Evolutionary conservation across 1,284 basidiomycete species (phyloP), one percentile per base, ranked within the genome.

Genomic region (Bondarzewia mesenterica): DNA sequence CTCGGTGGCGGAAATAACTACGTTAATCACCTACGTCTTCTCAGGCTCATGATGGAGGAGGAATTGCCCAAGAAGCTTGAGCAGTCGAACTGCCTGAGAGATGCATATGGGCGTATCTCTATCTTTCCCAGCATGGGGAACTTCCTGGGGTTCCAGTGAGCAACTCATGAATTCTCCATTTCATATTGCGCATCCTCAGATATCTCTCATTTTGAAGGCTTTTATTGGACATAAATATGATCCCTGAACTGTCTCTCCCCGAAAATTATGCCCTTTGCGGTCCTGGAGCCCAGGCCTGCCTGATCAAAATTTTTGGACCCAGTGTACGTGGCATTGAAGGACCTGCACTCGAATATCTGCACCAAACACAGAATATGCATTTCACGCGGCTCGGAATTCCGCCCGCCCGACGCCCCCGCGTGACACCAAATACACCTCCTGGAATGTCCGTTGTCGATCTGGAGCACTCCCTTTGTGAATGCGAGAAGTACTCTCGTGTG

Each of bases 381-480:
- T 71, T 66, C 52, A 54, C 59, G 20, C 64, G 65, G 22, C 58
- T 67, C 25, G 62, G 65, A 20, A 60, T 69, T 25, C 52, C 57
- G 38, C 52, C 52, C 5, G 23, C 52, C 21, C 52, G 58, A 45
- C 53, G 63, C 36, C 68, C 68, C 20, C 51, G 59, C 41, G 54
- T 70, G 18, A 48, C 37, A 42, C 51, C 16, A 49, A 45, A 27
- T 55, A 52, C 43, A 14, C 51, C 52, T 4, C 52, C 49, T 3
- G 59, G 59, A 14, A 54, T 70, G 26, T 61, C 60, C 27, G 60
- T 68, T 51, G 67, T 72, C 50, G 71, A 73, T 55, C 63, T 73
- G 54, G 71, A 74, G 58, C 72, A 74, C 57, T 58, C 68, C 16
- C 61, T 74, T 4, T 74, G 72, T 58, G 72, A 74, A 53, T 66